Evolutionary conservation across 164 flowering plant genomes (phyloP).

Genomic region (Chimonanthus praecox): DNA sequence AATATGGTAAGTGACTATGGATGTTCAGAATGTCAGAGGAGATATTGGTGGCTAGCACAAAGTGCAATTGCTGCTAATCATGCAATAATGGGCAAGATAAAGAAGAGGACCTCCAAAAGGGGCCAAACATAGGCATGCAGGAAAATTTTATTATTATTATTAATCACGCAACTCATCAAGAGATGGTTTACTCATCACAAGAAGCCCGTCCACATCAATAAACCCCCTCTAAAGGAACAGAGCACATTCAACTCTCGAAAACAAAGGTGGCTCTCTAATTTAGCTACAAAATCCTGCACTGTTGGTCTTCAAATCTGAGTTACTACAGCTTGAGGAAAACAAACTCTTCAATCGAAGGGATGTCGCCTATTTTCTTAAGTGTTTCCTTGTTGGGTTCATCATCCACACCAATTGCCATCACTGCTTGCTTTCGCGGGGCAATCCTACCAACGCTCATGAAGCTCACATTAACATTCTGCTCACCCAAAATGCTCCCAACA

Average conservation of each 20-base stretch:
- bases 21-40: too few relatives aligned
- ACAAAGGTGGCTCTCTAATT: neutral
- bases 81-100: too few relatives aligned
- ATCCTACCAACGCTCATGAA: slow-evolving; percentile 75
- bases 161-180: too few relatives aligned
- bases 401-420: slow-evolving; percentile 83
- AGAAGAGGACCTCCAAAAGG: neutral
- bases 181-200: too few relatives aligned
- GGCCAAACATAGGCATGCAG: neutral
- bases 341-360: slow-evolving; percentile 60
- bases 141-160: neutral
- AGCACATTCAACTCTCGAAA: neutral
- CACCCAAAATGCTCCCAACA: slow-evolving; percentile 61
- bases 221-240: neutral
- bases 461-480: slow-evolving; percentile 56
- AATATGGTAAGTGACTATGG: too few relatives aligned
- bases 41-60: too few relatives aligned
- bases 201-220: neutral
- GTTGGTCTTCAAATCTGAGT: neutral
- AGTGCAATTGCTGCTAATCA: too few relatives aligned
- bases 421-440: slow-evolving; percentile 39
- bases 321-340: slow-evolving; percentile 59
- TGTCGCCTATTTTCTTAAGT: slow-evolving; percentile 54
- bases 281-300: neutral
- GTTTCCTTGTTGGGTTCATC: slow-evolving; percentile 54